Evolutionary conservation across 2,329 filamentous ascomycete genomes (phyloP).

Genomic region (Elsinoe fawcettii): DNA sequence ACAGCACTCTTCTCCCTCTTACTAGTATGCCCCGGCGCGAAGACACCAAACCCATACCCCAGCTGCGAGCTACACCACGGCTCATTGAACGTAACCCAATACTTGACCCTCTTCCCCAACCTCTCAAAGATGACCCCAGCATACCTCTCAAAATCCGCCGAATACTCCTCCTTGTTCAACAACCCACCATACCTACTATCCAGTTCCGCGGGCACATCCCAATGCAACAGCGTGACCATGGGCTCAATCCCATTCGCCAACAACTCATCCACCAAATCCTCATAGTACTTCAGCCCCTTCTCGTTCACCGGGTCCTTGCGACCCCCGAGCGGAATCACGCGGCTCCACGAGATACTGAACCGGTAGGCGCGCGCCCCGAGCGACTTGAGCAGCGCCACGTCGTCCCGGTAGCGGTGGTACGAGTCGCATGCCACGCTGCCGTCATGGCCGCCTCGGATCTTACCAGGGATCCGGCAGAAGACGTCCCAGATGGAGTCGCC

Average conservation of each 20-base stretch:
- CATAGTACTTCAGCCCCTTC: slow-evolving; percentile 68
- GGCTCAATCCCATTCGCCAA: slow-evolving; percentile 68
- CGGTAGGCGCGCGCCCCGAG: slow-evolving; percentile 69
- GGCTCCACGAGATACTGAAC: slow-evolving; percentile 68
- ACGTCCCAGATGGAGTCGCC: slow-evolving; percentile 82
- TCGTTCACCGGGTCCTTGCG: slow-evolving; percentile 75
- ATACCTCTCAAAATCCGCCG: slow-evolving; percentile 72
- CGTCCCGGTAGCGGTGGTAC: slow-evolving; percentile 69
- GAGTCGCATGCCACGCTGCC: slow-evolving; percentile 78
- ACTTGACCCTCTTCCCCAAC: slow-evolving; percentile 65
- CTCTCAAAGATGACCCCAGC: slow-evolving; percentile 67
- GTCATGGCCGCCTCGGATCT: slow-evolving; percentile 69
- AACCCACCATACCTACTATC: slow-evolving; percentile 76
- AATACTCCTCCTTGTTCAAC: slow-evolving; percentile 73
- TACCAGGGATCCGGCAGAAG: slow-evolving; percentile 74
- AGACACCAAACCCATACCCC: slow-evolving; percentile 68
- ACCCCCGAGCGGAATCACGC: slow-evolving; percentile 70
- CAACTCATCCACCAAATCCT: slow-evolving; percentile 70
- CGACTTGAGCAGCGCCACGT: slow-evolving; percentile 68
- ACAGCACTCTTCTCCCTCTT: slow-evolving; percentile 62
- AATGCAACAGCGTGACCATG: slow-evolving; percentile 54
- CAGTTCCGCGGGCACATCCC: slow-evolving; percentile 67
- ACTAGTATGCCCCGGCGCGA: slow-evolving; percentile 75
- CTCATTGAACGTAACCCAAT: slow-evolving; percentile 81
- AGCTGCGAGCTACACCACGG: slow-evolving; percentile 78